Evolutionary conservation across 179 eudicot genomes (phyloP).

Genomic region (Carnegiea gigantea): DNA sequence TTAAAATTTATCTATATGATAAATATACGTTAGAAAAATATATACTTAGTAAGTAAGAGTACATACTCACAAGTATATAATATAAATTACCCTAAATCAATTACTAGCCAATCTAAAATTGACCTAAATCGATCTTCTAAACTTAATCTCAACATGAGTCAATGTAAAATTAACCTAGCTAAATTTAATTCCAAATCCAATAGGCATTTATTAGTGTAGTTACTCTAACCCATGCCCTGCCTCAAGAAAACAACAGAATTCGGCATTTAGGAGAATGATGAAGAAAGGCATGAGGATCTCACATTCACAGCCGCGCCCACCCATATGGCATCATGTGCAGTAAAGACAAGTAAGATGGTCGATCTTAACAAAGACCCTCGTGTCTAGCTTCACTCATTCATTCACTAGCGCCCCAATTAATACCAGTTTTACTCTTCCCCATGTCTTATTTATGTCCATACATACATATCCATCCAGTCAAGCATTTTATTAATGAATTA

Average conservation of each 20-base stretch:
- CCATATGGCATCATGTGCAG: conserved; percentile 26
- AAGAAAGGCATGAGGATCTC: neutral
- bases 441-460: neutral
- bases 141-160: too few relatives aligned
- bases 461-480: neutral
- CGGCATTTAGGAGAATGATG: neutral
- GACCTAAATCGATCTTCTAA: too few relatives aligned
- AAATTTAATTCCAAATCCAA: too few relatives aligned
- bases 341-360: conserved; percentile 29
- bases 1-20: too few relatives aligned
- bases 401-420: neutral
- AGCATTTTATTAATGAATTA: neutral
- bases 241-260: neutral
- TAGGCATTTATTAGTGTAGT: too few relatives aligned
- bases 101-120: too few relatives aligned
- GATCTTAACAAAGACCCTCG: conserved; percentile 22
- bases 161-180: too few relatives aligned
- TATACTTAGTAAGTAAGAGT: too few relatives aligned
- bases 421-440: neutral
- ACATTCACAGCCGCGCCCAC: neutral
- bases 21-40: too few relatives aligned
- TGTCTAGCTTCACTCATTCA: conserved; percentile 21
- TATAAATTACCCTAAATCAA: too few relatives aligned
- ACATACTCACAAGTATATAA: too few relatives aligned
- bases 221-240: neutral